Base-by-base conservation (phyloP, 225 moss, liverwort and hornwort genomes). In the Climacium dendroides region DNA sequence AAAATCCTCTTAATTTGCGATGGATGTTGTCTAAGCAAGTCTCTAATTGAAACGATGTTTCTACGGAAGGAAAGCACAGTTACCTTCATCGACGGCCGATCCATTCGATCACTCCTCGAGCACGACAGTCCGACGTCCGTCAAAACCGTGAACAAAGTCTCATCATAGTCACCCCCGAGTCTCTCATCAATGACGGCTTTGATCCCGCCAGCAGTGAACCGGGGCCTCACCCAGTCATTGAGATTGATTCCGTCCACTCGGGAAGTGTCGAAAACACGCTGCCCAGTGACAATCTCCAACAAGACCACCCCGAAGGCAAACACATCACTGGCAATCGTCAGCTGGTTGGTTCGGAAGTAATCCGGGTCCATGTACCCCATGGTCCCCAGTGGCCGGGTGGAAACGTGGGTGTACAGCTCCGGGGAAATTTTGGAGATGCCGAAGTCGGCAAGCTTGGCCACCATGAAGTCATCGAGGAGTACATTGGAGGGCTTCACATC, bases 311-410 rank as follows among this genome's bases (percentile, higher is more conserved):
- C 91, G 10, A 80, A 91, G 23, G 91, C 88, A 19, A 79, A 91
- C 37, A 91, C 84, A 3, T 89, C 91, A 23, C 89, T 91, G 60
- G 83, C 84, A 4, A 62, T 1, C 0, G 91, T 91, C 1, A 89
- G 84, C 55, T 85, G 91, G 76, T 84, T 87, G 39, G 91, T 89
- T 6, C 89, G 86, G 66, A 87, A 91, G 84, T 91, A 91, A 19
- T 89, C 91, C 7, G 91, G 91, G 77, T 91, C 91, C 34, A 91
- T 66, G 76, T 80, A 91, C 11, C 91, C 91, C 59, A 87, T 84
- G 11, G 91, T 91, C 24, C 91, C 91, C 26, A 85, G 9, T 0
- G 89, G 89, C 71, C 81, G 14, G 5, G 91, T 89, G 19, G 91
- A 91, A 15, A 89, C 76, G 20, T 91, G 89, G 2, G 91, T 91